Evolutionary conservation across 2,329 filamentous ascomycete species (phyloP).

Genomic region (Lojkania enalia): DNA sequence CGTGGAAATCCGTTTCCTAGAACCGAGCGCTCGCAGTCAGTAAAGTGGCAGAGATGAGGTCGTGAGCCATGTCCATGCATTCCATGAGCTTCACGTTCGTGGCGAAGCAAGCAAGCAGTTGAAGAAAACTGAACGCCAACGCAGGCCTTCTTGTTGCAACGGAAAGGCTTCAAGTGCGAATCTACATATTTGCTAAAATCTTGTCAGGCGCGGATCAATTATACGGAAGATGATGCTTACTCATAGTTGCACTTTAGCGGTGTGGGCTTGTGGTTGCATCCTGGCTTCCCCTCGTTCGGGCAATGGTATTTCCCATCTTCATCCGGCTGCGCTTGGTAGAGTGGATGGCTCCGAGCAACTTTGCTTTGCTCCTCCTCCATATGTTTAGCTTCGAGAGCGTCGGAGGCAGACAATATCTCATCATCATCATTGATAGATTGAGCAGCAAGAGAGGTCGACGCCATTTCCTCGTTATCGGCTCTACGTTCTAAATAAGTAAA

Average conservation of each 20-base stretch:
- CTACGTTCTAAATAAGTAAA: constrained; percentile 11
- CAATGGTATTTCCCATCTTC: constrained; percentile 89
- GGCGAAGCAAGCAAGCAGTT: constrained; percentile 89
- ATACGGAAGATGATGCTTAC: constrained; percentile 61
- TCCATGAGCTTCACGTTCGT: constrained; percentile 93
- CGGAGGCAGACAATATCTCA: constrained; percentile 30
- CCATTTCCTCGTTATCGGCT: constrained; percentile 32
- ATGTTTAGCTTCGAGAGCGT: constrained; percentile 37
- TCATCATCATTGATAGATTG: constrained; percentile 37
- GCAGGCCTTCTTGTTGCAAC: constrained; percentile 84
- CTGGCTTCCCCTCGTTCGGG: constrained; percentile 73
- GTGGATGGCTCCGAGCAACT: constrained; percentile 58
- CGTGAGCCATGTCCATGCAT: constrained; percentile 94
- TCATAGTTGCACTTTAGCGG: constrained; percentile 99
- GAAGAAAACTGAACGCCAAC: constrained; percentile 90
- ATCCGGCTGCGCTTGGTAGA: constrained; percentile 69
- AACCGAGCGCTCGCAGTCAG: constrained; percentile 81
- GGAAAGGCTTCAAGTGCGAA: constrained; percentile 94
- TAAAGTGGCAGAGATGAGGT: constrained; percentile 85
- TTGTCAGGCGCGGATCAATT: constrained; percentile 25
- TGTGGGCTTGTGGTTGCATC: constrained; percentile 88
- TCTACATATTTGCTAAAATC: constrained; percentile 85
- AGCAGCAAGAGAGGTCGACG: constrained; percentile 23
- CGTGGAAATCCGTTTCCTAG: constrained; percentile 88
- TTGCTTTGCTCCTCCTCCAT: constrained; percentile 45